Conservation (phyloP, 805 yeast genomes). For the Pachysolen tannophilus region DNA sequence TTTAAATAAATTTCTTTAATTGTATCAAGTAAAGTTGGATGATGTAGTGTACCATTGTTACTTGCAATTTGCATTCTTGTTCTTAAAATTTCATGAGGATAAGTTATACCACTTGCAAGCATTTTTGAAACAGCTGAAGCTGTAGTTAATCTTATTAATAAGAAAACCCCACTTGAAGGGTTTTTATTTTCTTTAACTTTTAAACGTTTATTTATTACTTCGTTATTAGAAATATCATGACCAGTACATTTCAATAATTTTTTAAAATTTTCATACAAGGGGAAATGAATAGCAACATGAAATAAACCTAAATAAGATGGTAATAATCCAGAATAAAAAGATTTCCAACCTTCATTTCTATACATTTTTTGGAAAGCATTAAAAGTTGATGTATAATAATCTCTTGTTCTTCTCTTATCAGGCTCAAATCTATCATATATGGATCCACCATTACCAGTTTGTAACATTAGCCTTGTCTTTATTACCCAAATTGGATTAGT, state of each 20-base stretch:
- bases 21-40: slow-evolving; percentile 20
- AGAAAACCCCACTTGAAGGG: slow-evolving; percentile 1
- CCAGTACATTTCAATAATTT: slow-evolving; percentile 29
- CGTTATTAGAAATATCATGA: slow-evolving; percentile 10
- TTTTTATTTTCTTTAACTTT: slow-evolving; percentile 2
- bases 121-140: slow-evolving; percentile 82
- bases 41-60: slow-evolving; percentile 7
- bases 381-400: slow-evolving; percentile 63
- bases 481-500: slow-evolving; percentile 98
- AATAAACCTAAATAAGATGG: slow-evolving; percentile 87
- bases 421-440: slow-evolving; percentile 25
- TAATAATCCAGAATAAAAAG: slow-evolving; percentile 82
- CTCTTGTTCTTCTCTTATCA: slow-evolving; percentile 11
- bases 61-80: slow-evolving; percentile 73
- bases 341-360: slow-evolving; percentile 65
- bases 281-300: slow-evolving; percentile 96
- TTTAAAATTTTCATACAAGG: slow-evolving; percentile 81
- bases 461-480: slow-evolving; percentile 89
- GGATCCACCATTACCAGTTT: slow-evolving; percentile 42
- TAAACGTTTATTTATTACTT: slow-evolving; percentile 14
- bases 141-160: slow-evolving; percentile 35
- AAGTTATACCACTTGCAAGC: slow-evolving; percentile 81
- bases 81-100: slow-evolving; percentile 92
- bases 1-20: slow-evolving; percentile 37
- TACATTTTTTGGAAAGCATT: slow-evolving; percentile 83